Conservation (phyloP, 768 basidiomycete genomes). For the Pleurotus eryngii region DNA sequence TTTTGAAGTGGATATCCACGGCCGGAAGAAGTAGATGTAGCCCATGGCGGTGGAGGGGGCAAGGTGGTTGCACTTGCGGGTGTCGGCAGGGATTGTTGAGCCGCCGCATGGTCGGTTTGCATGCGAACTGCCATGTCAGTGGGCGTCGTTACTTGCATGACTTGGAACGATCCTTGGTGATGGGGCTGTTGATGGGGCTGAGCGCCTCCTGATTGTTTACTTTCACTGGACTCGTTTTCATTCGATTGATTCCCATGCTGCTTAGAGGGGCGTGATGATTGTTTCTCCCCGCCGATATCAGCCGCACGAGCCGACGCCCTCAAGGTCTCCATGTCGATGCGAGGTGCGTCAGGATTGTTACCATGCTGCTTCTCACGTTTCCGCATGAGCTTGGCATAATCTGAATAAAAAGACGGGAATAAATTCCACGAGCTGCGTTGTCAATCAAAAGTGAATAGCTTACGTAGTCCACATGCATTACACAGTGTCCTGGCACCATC, state of each 20-base stretch:
- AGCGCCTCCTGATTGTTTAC: slow-evolving; percentile 17
- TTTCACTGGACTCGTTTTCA: slow-evolving; percentile 28
- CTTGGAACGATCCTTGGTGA: slow-evolving; percentile 63
- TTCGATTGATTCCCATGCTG: slow-evolving; percentile 25
- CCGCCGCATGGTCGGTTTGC: slow-evolving; percentile 1
- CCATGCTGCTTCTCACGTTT: slow-evolving; percentile 66
- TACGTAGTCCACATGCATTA: slow-evolving; percentile 84
- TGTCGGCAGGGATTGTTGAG: neutral
- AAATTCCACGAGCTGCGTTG: neutral
- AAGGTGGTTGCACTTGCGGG: slow-evolving; percentile 8
- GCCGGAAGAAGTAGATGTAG: slow-evolving; percentile 16
- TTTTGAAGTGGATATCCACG: slow-evolving; percentile 16
- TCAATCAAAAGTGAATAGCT: slow-evolving; percentile 27
- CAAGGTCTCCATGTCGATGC: slow-evolving; percentile 73
- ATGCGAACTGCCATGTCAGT: slow-evolving; percentile 9
- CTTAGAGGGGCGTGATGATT: slow-evolving; percentile 19
- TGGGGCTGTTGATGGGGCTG: slow-evolving; percentile 20
- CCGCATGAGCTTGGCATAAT: slow-evolving; percentile 81
- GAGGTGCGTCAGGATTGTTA: slow-evolving; percentile 50
- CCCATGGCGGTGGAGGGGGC: slow-evolving; percentile 20
- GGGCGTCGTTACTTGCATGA: slow-evolving; percentile 25
- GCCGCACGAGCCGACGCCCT: slow-evolving; percentile 69
- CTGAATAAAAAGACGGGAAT: slow-evolving; percentile 30
- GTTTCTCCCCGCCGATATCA: slow-evolving; percentile 36
- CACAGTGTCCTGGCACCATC: slow-evolving; percentile 83